Evolutionary conservation across 805 yeast genomes (phyloP), one percentile per base, ranked within the genome.

Genomic region (Candida sithepensis): DNA sequence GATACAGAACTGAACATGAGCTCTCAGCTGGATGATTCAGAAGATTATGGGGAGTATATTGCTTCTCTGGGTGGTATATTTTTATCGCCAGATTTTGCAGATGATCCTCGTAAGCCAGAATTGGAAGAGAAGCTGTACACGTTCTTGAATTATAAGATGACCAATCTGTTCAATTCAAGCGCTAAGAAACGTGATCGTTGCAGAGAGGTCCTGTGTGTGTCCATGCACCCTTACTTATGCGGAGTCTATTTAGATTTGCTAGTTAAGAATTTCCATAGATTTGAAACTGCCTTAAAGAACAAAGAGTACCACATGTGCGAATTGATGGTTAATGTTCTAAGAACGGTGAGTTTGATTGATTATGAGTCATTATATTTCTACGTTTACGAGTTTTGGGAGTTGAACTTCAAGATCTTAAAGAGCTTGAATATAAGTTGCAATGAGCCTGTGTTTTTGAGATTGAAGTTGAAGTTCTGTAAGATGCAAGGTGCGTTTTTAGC

Each of bases 31-130:
- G 51, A 48, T 24, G 54, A 51, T 12, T 52, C 46, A 21, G 43
- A 55, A 10, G 65, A 59, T 47, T 83, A 76, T 59, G 82, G 89
- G 2, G 94, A 92, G 8, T 81, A 84, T 50, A 63, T 88, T 50
- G 88, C 89, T 2, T 79, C 89, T 0, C 68, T 84, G 0, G 77
- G 88, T 43, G 89, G 95, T 39, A 73, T 82, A 14, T 77, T 85
- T 47, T 60, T 84, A 21, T 55, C 67, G 6, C 59, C 61, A 2
- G 59, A 55, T 3, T 58, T 65, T 45, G 49, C 43, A 3, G 47
- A 53, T 19, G 64, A 66, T 48, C 57, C 64, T 7, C 53, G 62
- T 36, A 52, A 53, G 32, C 59, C 61, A 8, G 57, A 52, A 18
- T 59, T 66, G 6, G 61, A 51, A 16, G 55, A 52, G 8, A 59